phyloP scores from a whole-genome alignment of 768 basidiomycete genomes.

The Boletales sp. region DNA sequence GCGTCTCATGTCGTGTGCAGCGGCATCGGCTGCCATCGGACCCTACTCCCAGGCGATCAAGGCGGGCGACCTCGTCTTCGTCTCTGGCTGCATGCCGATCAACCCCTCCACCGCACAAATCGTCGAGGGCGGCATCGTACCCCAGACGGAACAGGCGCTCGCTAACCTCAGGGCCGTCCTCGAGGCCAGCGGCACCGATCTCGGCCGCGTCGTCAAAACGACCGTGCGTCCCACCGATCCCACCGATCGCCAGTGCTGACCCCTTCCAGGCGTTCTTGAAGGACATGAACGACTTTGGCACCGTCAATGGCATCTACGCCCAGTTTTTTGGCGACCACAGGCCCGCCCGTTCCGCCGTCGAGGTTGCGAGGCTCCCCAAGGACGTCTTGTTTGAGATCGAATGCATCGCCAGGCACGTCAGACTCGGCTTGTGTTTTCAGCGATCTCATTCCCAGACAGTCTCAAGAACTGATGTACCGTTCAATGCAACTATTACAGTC shows the following conservation, averaged over 20 bases:
- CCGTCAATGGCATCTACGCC: constrained; percentile 79
- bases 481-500: constrained; percentile 1
- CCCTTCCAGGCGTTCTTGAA: constrained; percentile 79
- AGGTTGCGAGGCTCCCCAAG: constrained; percentile 84
- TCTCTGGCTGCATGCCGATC: constrained; percentile 86
- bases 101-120: constrained; percentile 62
- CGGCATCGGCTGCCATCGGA: constrained; percentile 75
- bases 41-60: constrained; percentile 90
- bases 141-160: constrained; percentile 74
- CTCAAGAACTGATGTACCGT: constrained; percentile 12
- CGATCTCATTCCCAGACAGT: constrained; percentile 4
- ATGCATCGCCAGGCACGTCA: constrained; percentile 68
- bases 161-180: constrained; percentile 83
- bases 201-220: constrained; percentile 85
- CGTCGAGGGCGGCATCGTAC: constrained; percentile 19
- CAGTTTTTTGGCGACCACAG: constrained; percentile 87
- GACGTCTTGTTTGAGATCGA: constrained; percentile 94
- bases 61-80: constrained; percentile 79
- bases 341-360: constrained; percentile 90
- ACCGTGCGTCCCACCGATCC: constrained; percentile 56
- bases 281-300: constrained; percentile 84
- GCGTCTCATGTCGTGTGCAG: constrained; percentile 31
- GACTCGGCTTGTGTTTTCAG: neutral
- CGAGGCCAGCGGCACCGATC: constrained; percentile 73
- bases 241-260: neutral